Base-by-base conservation (phyloP, 2,329 filamentous ascomycete species). In the Fusarium piperis region DNA sequence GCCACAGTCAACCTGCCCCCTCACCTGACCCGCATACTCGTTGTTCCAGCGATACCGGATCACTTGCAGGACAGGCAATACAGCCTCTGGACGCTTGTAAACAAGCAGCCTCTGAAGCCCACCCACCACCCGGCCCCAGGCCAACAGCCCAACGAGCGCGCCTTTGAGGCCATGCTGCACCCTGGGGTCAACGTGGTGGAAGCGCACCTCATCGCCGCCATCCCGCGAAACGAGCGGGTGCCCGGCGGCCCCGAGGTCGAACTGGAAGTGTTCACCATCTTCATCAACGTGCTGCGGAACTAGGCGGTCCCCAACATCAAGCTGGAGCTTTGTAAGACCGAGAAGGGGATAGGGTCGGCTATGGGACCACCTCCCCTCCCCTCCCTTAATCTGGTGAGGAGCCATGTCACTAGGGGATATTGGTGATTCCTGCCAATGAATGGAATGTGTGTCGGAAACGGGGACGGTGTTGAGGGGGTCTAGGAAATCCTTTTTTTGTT, bases 121-220 rank as follows among this genome's bases (percentile, higher is more conserved):
- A 74, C 77, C 51, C 78, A 69, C 38, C 80, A 81, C 36, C 87
- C 88, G 68, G 84, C 87, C 26, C 85, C 88, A 4, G 86, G 89
- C 23, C 89, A 90, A 58, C 84, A 87, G 73, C 85, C 81, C 52
- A 85, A 86, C 65, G 89, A 89, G 69, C 90, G 91, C n/a, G 83
- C 92, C 1, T 97, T 94, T 74, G 94, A 97, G 74, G 87, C 91
- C 9, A 88, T 88, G 58, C 83, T 97, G 30, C 86, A 89, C 28
- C 87, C 88, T 2, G 94, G 94, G 8, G 87, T 94, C 57, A 97
- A 96, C 74, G 88, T 91, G 51, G 88, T 97, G 57, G 92, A 94
- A 74, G 86, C 97, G 9, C 92, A 95, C 75, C 85, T 95, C 64
- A 89, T 94, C 70, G 93, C 92, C 1, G 91, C 91, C 8, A 86